phyloP scores from a whole-genome alignment of 306 rosid genomes.

The Inga oerstediana region DNA sequence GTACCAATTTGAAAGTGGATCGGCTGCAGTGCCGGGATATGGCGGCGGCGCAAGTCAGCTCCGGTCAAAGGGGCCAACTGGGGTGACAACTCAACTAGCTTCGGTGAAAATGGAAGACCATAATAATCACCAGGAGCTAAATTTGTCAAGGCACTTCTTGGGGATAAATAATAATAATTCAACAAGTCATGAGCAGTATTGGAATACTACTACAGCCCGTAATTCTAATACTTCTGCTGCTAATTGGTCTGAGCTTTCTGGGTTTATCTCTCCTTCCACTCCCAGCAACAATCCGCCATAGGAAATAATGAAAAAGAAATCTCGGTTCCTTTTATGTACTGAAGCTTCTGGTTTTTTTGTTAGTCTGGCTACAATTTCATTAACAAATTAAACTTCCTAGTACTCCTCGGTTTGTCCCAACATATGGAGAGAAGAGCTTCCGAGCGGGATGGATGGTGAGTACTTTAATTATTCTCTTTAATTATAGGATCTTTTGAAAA shows the following conservation, averaged over 20 bases:
- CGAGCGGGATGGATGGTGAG: conserved; percentile 23
- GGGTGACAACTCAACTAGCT: conserved; percentile 41
- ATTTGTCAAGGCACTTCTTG: conserved; percentile 67
- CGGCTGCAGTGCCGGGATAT: conserved; percentile 34
- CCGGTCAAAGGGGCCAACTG: conserved; percentile 47
- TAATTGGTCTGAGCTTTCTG: conserved; percentile 69
- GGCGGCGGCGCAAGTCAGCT: conserved; percentile 22
- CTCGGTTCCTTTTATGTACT: conserved; percentile 5
- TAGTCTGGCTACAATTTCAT: conserved; percentile 39
- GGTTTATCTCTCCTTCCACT: conserved; percentile 59
- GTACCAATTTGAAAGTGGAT: conserved; percentile 43
- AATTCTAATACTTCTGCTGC: conserved; percentile 37
- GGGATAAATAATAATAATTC: conserved; percentile 39
- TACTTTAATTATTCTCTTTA: conserved; percentile 21
- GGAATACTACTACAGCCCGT: conserved; percentile 37
- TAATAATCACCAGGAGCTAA: conserved; percentile 39
- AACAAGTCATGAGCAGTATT: conserved; percentile 53
- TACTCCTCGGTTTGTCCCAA: not conserved
- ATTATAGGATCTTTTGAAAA: conserved; percentile 38
- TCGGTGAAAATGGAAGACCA: conserved; percentile 71
- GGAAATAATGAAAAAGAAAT: not conserved
- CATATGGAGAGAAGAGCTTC: conserved; percentile 25
- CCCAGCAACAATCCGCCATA: conserved; percentile 52
- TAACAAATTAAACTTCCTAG: conserved; percentile 2
- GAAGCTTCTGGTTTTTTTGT: conserved; percentile 34